phyloP scores from a whole-genome alignment of 495 filamentous ascomycete species.

The Astrothelium subdiscretum region DNA sequence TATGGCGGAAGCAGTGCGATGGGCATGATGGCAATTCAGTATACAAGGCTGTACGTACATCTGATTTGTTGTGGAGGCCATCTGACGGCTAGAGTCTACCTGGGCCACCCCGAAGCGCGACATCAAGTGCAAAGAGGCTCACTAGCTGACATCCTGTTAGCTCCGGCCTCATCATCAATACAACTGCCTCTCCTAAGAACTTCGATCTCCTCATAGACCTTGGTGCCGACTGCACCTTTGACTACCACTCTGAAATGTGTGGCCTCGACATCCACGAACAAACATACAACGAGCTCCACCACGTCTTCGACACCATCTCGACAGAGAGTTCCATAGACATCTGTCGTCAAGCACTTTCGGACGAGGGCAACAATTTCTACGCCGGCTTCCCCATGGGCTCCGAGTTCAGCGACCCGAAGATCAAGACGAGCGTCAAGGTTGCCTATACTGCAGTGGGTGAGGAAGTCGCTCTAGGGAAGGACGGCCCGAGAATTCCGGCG shows the following conservation, averaged over 20 bases:
- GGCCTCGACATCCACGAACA: slow-evolving; percentile 10
- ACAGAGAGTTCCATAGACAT: slow-evolving; percentile 13
- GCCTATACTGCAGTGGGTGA: neutral
- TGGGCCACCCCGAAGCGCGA: too few species aligned
- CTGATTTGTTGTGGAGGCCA: neutral
- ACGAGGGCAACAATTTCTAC: neutral
- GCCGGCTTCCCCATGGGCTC: neutral
- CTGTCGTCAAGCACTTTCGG: slow-evolving; percentile 16
- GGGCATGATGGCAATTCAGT: slow-evolving; percentile 11
- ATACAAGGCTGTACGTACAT: slow-evolving; percentile 11
- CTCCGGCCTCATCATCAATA: slow-evolving; percentile 8
- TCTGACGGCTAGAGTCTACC: neutral
- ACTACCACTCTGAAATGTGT: slow-evolving; percentile 7
- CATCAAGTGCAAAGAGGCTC: too few species aligned
- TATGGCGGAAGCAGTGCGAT: slow-evolving; percentile 16
- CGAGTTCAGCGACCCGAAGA: slow-evolving; percentile 2
- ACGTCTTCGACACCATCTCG: slow-evolving; percentile 25
- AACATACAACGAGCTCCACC: slow-evolving; percentile 18
- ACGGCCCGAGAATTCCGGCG: neutral
- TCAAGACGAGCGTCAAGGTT: neutral
- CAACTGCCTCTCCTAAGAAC: slow-evolving; percentile 12
- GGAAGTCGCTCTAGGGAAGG: neutral
- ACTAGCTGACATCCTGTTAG: slow-evolving; percentile 2
- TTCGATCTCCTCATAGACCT: slow-evolving; percentile 6
- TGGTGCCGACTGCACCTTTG: slow-evolving; percentile 7